Base-by-base conservation (phyloP, 2,329 filamentous ascomycete genomes). In the Fusarium chlamydosporum region DNA sequence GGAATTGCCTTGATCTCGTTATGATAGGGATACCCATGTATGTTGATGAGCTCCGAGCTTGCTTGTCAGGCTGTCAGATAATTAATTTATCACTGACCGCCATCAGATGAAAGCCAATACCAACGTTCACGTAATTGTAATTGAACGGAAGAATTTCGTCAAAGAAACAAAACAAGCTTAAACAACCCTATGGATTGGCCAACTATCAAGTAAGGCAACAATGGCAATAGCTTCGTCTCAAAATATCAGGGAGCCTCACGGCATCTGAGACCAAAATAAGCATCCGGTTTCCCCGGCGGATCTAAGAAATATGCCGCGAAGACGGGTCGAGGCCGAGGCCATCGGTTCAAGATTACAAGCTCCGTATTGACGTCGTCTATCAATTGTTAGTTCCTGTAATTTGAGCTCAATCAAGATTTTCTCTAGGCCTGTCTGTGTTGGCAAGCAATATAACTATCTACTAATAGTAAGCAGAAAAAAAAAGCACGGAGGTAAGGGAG, bases 211-310 rank as follows among this genome's bases (percentile, higher is more conserved):
- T 37, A 31, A 56, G 18, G 47, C 35, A 43, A 68, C 42, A 55
- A 64, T 47, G 63, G 46, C 48, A 37, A 71, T 70, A 47, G 38
- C 54, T 27, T 69, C 53, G 50, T 53, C 51, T 56, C 45, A 41
- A 52, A 20, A 70, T 47, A 59, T 45, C 61, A 67, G 56, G 66
- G 62, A 68, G 58, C 34, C 11, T 56, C 46, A 43, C 63, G 16
- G 23, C 13, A 51, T 40, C 47, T 29, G 47, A 51, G 47, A 51
- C 47, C 47, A 51, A 29, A 51, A 51, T 51, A 51, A 51, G 47
- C 47, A 54, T 43, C 67, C 57, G 62, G 52, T 29, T 61, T 63
- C 53, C 67, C 67, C 57, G 67, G 53, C 40, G 67, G 66, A 69
- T 70, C 67, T 59, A 20, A 45, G 12, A 38, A 35, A 63, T 43